Evolutionary conservation across 768 basidiomycete species (phyloP), one percentile per base, ranked within the genome.

Genomic region (Xerocomus potaroensis): DNA sequence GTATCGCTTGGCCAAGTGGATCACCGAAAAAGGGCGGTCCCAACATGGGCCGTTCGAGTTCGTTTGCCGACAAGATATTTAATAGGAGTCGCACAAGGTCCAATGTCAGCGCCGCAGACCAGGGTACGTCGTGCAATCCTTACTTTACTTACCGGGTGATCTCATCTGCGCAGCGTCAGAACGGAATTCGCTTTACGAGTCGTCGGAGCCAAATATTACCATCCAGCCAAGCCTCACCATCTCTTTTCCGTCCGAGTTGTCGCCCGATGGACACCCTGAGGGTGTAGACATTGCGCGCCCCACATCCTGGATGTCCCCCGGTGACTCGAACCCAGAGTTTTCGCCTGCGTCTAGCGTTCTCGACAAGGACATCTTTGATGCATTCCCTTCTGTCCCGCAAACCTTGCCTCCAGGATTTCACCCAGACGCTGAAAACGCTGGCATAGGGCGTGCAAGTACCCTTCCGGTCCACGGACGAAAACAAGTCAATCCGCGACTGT

Each of bases 361-460:
- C 34, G 81, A 83, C 57, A 69, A 70, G 50, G 77, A 77, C 10
- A 65, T 85, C 19, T 84, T 82, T 53, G 84, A 87, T 48, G 76
- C 83, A 7, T 87, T 88, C 64, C 87, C 87, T 19, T 76, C 77
- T 27, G 84, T 87, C 5, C 85, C 86, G 2, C 69, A 74, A 38
- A 70, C 69, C 15, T 62, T 72, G 5, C 76, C 77, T 2, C 57
- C 67, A 26, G 64, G 62, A 24, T 60, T 48, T 33, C 47, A 47
- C 21, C 43, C 55, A 2, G 61, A 57, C 16, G 45, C 39, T 14
- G 55, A 54, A 8, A 43, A 47, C 34, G 30, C 38, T 10, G 29
- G 23, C 14, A 43, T 43, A 37, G 61, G 51, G 31, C 63, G 50
- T 18, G 39, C 58, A 14, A 53, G 59, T 34, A 64, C 65, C 21